Conservation (phyloP, 306 rosid species). For the Prosopis cineraria region DNA sequence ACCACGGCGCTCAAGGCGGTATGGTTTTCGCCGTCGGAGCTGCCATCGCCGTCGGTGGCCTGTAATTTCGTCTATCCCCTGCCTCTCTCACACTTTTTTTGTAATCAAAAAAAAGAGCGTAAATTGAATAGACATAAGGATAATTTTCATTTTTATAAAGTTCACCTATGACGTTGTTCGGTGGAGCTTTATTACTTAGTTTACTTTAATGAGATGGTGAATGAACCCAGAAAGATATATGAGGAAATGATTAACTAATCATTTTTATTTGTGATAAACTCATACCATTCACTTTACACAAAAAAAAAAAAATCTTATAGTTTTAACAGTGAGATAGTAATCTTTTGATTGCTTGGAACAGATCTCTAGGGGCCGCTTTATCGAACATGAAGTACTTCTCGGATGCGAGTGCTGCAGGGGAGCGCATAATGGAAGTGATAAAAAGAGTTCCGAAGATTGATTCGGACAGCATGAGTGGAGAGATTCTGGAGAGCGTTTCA, state of each 20-base stretch:
- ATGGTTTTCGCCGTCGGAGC: constrained; percentile 80
- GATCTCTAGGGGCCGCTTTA: constrained; percentile 64
- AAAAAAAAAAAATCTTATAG: too few species aligned
- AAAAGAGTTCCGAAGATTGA: constrained; percentile 73
- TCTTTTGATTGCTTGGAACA: too few species aligned
- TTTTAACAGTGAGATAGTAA: too few species aligned
- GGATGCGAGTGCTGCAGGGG: constrained; percentile 67
- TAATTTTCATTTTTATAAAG: neutral
- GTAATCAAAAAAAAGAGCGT: neutral
- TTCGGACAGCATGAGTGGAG: constrained; percentile 58
- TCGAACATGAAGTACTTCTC: constrained; percentile 69
- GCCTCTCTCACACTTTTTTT: neutral
- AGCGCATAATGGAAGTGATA: constrained; percentile 63
- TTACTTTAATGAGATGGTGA: neutral
- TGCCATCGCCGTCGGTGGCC: constrained; percentile 66
- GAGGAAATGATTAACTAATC: neutral
- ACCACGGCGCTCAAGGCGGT: constrained; percentile 74
- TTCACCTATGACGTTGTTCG: neutral
- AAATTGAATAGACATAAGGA: neutral
- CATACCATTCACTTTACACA: too few species aligned
- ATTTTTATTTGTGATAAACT: too few species aligned
- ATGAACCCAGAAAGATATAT: neutral
- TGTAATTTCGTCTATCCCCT: constrained; percentile 43
- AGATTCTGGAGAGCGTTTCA: constrained; percentile 38
- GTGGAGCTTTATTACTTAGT: neutral